Conservation (phyloP, 331 rosid species). For the Pyracantha coccinea region DNA sequence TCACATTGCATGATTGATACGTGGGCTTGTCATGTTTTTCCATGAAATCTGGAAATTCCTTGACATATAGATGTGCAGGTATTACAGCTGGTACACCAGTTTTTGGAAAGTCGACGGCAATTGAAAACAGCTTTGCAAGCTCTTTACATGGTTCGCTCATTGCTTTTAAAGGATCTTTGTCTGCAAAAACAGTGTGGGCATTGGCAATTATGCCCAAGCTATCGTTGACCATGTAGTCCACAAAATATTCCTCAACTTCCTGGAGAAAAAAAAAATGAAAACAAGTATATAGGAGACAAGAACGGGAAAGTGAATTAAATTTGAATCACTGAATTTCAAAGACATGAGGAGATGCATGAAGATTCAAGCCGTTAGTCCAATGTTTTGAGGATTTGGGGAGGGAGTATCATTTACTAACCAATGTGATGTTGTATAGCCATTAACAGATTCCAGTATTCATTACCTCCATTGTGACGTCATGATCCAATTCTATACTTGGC, state of each 20-base stretch:
- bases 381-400: neutral
- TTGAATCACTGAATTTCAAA: neutral
- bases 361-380: neutral
- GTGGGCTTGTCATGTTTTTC: conserved; percentile 65
- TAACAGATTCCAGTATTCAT: neutral
- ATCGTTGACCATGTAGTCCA: conserved; percentile 68
- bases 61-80: conserved; percentile 41
- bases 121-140: conserved; percentile 61
- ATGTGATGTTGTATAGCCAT: neutral
- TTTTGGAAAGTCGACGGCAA: conserved; percentile 89
- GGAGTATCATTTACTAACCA: neutral
- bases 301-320: neutral
- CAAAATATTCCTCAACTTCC: conserved; percentile 78
- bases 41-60: conserved; percentile 89
- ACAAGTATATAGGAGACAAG: neutral
- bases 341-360: neutral
- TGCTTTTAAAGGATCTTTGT: conserved; percentile 38
- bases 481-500: conserved; percentile 22
- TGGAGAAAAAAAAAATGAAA: conserved; percentile 28
- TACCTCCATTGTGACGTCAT: conserved; percentile 70
- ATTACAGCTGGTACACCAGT: conserved; percentile 74
- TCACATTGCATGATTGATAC: conserved; percentile 45
- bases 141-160: conserved; percentile 47
- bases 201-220: conserved; percentile 85
- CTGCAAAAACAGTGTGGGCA: conserved; percentile 83